A percentile compares a stretch with the other conserved stretches of the same genome.
phyloP scores from a whole-genome alignment of 805 yeast genomes.

The Cyberlindnera euphorbiae region DNA sequence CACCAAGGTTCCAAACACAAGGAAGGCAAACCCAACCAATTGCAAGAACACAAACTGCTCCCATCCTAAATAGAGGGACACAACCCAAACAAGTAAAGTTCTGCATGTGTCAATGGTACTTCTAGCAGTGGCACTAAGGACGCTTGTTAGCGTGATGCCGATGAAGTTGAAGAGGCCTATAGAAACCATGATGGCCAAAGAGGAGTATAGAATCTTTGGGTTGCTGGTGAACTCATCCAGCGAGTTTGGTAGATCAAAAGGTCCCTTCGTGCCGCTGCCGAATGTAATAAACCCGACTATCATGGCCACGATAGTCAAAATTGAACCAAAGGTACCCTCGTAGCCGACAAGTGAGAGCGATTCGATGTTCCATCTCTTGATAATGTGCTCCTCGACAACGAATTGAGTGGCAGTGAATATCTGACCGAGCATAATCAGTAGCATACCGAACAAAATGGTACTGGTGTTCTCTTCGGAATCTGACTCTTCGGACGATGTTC shows the following conservation, averaged over 20 bases:
- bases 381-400: conserved; percentile 69
- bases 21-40: conserved; percentile 52
- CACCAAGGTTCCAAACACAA: conserved; percentile 68
- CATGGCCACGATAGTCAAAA: conserved; percentile 42
- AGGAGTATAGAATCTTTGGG: conserved; percentile 41
- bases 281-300: conserved; percentile 36
- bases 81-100: conserved; percentile 69
- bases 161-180: conserved; percentile 69
- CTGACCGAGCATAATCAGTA: conserved; percentile 55
- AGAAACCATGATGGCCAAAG: conserved; percentile 63
- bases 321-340: conserved; percentile 67
- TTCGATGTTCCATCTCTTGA: conserved; percentile 45
- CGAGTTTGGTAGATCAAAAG: conserved; percentile 51
- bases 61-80: conserved; percentile 71
- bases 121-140: conserved; percentile 69
- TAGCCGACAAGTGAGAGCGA: conserved; percentile 67
- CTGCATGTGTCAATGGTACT: conserved; percentile 77
- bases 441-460: conserved; percentile 49
- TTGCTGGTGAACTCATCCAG: conserved; percentile 44
- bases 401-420: conserved; percentile 72
- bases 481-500: conserved; percentile 7
- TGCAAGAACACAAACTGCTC: conserved; percentile 62
- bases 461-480: conserved; percentile 1
- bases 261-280: conserved; percentile 36
- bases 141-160: conserved; percentile 64